These are phyloP conservation scores for Daedaleopsis sinensis DNA, from an alignment of 768 basidiomycete species.

Conservation along the genomic window DNA sequence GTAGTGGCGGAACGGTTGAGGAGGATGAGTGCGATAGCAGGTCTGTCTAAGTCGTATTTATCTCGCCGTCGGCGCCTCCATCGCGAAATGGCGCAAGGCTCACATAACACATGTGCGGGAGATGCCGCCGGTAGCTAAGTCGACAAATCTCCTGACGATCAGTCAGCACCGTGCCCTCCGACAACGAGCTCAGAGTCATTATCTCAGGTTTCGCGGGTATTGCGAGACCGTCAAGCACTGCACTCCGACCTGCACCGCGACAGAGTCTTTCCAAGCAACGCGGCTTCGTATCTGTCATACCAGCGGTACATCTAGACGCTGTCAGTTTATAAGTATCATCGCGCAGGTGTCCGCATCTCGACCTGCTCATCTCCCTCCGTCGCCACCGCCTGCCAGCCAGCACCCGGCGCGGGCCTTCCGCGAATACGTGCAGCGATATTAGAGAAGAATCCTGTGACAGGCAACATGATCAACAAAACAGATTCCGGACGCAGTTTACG, in stretches of 20 bases:
- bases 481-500: not conserved
- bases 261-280: too few relatives aligned
- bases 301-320: not conserved
- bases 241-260: too few relatives aligned
- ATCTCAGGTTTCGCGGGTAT: too few relatives aligned
- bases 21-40: not conserved
- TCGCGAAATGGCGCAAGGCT: constrained; percentile 20
- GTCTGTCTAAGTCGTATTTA: constrained; percentile 5
- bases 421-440: constrained; percentile 49
- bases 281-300: too few relatives aligned
- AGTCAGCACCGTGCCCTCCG: not conserved
- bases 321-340: constrained; percentile 1
- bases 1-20: not conserved
- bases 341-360: constrained; percentile 51
- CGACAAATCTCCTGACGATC: not conserved
- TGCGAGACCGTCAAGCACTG: too few relatives aligned
- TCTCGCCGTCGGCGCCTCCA: constrained; percentile 9
- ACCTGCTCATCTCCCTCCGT: constrained; percentile 68
- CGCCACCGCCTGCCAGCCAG: constrained; percentile 80
- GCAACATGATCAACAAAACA: constrained; percentile 3
- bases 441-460: constrained; percentile 43
- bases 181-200: too few relatives aligned
- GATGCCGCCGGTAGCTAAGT: constrained; percentile 18
- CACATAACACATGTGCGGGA: constrained; percentile 15
- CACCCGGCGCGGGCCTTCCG: constrained; percentile 53